Evolutionary conservation across 257 asterid genomes (phyloP).

Genomic region (Ballota nigra): DNA sequence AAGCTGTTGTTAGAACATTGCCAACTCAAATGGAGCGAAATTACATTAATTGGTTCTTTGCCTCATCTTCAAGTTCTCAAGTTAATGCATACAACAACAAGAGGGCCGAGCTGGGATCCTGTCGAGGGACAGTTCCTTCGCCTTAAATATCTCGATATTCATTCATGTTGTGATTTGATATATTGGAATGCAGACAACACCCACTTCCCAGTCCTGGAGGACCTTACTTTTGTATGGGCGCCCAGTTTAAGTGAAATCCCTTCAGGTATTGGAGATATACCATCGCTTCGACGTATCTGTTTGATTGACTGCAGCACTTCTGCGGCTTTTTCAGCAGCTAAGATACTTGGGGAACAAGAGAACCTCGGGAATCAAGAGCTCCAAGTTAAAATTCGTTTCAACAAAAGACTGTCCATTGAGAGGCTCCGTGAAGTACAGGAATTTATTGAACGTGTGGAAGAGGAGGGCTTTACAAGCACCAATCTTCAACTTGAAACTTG

Average conservation of each 20-base stretch:
- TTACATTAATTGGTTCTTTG: not conserved
- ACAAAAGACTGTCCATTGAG: no score
- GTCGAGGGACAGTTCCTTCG: constrained; percentile 1
- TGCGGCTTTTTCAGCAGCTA: not conserved
- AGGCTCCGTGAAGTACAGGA: no score
- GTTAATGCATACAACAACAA: accelerated
- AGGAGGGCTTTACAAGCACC: no score
- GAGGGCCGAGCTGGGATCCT: not conserved
- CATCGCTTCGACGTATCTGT: not conserved
- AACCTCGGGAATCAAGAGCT: not conserved
- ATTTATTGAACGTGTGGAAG: no score
- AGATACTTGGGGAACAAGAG: not conserved
- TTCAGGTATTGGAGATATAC: not conserved
- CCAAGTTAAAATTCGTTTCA: no score
- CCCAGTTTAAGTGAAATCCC: not conserved
- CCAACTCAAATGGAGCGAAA: not conserved
- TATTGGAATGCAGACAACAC: not conserved
- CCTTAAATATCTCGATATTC: not conserved
- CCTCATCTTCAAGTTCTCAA: constrained; percentile 2
- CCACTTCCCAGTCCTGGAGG: not conserved
- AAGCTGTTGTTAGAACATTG: not conserved
- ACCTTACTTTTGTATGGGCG: not conserved
- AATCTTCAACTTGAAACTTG: no score
- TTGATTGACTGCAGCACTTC: not conserved
- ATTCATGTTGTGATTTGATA: not conserved